Percentiles rank a stretch among this genome's conserved stretches.
Conservation (phyloP, 1,284 basidiomycete species). For the Mycena citricolor region DNA sequence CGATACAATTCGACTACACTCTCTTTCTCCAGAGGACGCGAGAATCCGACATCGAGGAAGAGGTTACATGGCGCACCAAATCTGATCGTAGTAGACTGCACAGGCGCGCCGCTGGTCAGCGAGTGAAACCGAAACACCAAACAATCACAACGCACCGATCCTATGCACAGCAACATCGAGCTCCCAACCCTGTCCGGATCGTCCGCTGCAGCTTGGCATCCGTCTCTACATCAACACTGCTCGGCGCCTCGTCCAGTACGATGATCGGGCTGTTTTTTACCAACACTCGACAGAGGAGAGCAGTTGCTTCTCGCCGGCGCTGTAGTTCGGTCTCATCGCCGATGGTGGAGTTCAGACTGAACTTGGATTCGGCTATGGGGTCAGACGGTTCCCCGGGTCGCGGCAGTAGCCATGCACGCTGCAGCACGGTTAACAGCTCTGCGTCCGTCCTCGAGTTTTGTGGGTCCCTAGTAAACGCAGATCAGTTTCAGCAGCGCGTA, state of each 20-base stretch:
- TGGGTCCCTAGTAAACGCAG: conserved; percentile 48
- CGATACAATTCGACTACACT: too few relatives aligned
- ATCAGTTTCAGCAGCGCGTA: conserved; percentile 1
- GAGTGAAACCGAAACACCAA: too few relatives aligned
- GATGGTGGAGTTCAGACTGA: conserved; percentile 63
- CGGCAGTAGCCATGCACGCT: conserved; percentile 63
- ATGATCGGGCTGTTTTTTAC: conserved; percentile 72
- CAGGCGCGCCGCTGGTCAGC: too few relatives aligned
- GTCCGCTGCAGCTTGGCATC: conserved; percentile 76
- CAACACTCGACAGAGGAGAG: conserved; percentile 72
- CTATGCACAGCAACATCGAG: conserved; percentile 57
- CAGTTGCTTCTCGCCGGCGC: conserved; percentile 77
- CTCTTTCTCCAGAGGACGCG: conserved; percentile 54
- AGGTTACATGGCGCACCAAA: too few relatives aligned
- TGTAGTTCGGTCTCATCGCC: conserved; percentile 71
- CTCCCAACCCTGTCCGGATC: conserved; percentile 69
- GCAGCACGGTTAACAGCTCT: conserved; percentile 46
- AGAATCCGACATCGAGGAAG: conserved; percentile 54
- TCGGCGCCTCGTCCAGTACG: conserved; percentile 78
- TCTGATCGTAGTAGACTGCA: too few relatives aligned
- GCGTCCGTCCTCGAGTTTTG: conserved; percentile 50
- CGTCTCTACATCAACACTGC: conserved; percentile 84
- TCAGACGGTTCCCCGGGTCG: conserved; percentile 45
- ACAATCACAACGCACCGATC: too few relatives aligned
- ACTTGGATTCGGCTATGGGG: conserved; percentile 56